Conservation (phyloP, 2,329 filamentous ascomycete species). For the Colletotrichum tropicicola region DNA sequence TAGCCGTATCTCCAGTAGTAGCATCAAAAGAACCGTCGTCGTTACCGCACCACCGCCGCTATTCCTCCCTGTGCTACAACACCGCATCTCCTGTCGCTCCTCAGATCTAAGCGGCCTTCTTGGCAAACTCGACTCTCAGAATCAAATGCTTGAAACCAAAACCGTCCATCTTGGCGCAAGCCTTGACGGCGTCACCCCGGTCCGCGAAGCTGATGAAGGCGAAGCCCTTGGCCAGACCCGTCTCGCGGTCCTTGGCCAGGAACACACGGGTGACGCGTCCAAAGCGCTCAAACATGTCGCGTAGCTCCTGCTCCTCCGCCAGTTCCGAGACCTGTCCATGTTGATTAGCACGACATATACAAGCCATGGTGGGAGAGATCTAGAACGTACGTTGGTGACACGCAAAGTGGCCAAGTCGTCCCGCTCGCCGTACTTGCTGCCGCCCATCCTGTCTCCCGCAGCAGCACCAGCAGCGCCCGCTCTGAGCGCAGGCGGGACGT, state of each 20-base stretch:
- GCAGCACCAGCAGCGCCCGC: conserved; percentile 67
- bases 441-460: conserved; percentile 83
- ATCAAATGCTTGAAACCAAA: conserved; percentile 91
- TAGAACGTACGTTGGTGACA: conserved; percentile 94
- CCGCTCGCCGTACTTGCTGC: conserved; percentile 85
- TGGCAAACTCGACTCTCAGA: conserved; percentile 87
- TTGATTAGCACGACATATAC: neutral
- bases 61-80: too few species aligned
- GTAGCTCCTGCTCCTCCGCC: conserved; percentile 93
- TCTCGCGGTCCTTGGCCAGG: conserved; percentile 97
- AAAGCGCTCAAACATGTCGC: conserved; percentile 98
- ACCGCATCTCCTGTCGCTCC: too few species aligned
- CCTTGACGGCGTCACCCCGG: conserved; percentile 86
- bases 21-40: conserved; percentile 23
- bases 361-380: neutral
- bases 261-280: conserved; percentile 97
- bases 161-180: conserved; percentile 98
- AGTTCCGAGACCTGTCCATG: conserved; percentile 84
- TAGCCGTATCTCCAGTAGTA: conserved; percentile 28
- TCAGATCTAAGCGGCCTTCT: conserved; percentile 63
- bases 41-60: conserved; percentile 3
- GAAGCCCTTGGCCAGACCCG: conserved; percentile 95
- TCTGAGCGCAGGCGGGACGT: conserved; percentile 93
- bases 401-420: conserved; percentile 96
- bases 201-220: conserved; percentile 98